A percentile compares a stretch with the other conserved stretches of the same genome.
These are phyloP conservation scores for Fusarium sp. DNA, from an alignment of 2,329 filamentous ascomycete species.

Conservation along the genomic window DNA sequence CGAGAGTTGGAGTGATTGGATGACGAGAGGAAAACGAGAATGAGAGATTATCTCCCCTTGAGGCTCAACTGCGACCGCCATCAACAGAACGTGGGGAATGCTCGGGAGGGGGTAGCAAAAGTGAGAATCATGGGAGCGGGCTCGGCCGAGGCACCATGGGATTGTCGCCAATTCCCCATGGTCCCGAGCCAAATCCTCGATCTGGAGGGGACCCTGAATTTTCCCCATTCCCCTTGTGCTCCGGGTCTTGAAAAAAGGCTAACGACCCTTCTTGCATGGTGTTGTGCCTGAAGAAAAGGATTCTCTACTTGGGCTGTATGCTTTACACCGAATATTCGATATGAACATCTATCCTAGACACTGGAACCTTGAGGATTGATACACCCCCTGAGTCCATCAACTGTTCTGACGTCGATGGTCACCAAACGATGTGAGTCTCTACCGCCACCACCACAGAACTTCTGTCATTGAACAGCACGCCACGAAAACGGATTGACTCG, in stretches of 20 bases:
- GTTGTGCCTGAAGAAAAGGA: background rate
- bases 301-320: background rate
- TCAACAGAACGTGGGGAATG: conserved; percentile 30
- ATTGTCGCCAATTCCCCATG: conserved; percentile 38
- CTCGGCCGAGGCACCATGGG: conserved; percentile 21
- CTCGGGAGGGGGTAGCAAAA: conserved; percentile 23
- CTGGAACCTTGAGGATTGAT: conserved; percentile 6
- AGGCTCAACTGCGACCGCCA: conserved; percentile 30
- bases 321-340: conserved; percentile 6
- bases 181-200: conserved; percentile 19
- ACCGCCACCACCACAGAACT: background rate
- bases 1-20: conserved; percentile 2
- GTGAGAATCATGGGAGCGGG: conserved; percentile 21
- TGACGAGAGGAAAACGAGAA: background rate
- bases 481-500: conserved; percentile 31
- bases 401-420: conserved; percentile 29
- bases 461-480: conserved; percentile 7
- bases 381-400: conserved; percentile 15
- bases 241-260: background rate
- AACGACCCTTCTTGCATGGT: background rate
- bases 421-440: background rate
- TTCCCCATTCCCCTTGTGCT: conserved; percentile 25
- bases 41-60: conserved; percentile 9
- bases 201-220: conserved; percentile 14
- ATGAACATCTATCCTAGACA: background rate